Evolutionary conservation across 2,329 filamentous ascomycete species (phyloP).

Genomic region (Huntiella savannae): DNA sequence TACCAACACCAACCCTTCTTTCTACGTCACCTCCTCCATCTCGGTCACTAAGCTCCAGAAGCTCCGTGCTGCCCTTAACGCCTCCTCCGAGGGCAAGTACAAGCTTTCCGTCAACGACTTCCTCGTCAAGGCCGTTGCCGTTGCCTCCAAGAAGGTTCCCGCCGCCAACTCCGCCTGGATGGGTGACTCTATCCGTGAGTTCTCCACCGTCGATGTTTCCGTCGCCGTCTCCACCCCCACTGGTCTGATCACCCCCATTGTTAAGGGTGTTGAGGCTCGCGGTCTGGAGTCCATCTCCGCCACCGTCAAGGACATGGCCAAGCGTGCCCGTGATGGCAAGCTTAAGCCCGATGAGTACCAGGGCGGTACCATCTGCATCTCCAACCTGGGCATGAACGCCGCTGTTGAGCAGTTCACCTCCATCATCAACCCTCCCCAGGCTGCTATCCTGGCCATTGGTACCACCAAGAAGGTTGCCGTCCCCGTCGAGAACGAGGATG

Average conservation of each 20-base stretch:
- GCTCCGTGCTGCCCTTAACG: conserved; percentile 85
- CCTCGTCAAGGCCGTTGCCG: conserved; percentile 85
- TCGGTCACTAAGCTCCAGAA: conserved; percentile 92
- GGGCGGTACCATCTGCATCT: conserved; percentile 96
- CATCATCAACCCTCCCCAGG: conserved; percentile 97
- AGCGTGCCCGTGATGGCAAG: conserved; percentile 90
- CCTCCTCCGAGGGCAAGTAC: conserved; percentile 75
- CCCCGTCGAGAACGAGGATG: conserved; percentile 69
- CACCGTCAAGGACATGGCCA: conserved; percentile 88
- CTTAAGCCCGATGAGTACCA: conserved; percentile 99
- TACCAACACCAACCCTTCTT: conserved; percentile 87
- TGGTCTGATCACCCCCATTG: conserved; percentile 93
- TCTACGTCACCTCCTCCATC: conserved; percentile 81
- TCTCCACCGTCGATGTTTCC: conserved; percentile 82
- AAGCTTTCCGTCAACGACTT: conserved; percentile 99
- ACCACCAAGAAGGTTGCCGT: conserved; percentile 91
- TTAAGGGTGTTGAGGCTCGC: conserved; percentile 69
- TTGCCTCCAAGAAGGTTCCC: conserved; percentile 83
- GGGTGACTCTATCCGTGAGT: conserved; percentile 76
- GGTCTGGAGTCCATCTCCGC: conserved; percentile 77
- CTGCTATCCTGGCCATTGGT: conserved; percentile 84
- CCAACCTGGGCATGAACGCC: conserved; percentile 99
- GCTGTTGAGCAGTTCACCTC: conserved; percentile 95
- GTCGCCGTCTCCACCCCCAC: conserved; percentile 86
- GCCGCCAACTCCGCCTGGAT: conserved; percentile 93